A percentile compares a stretch with the other conserved stretches of the same genome.
These are phyloP conservation scores for Westerdykella ornata DNA, from an alignment of 2,329 filamentous ascomycete genomes.

Conservation along the genomic window DNA sequence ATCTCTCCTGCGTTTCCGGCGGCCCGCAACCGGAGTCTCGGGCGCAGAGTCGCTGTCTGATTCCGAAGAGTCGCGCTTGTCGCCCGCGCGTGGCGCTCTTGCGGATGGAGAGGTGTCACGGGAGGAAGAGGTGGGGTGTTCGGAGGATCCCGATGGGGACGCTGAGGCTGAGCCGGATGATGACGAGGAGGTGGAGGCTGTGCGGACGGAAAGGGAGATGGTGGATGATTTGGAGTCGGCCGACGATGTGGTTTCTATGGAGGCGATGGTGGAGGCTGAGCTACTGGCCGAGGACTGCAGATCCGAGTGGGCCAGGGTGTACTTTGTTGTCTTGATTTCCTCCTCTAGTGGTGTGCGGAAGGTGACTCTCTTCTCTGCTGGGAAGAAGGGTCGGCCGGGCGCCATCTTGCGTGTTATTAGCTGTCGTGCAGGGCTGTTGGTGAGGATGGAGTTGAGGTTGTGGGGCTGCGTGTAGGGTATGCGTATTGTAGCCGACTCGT, in stretches of 20 bases:
- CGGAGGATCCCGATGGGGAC: constrained; percentile 12
- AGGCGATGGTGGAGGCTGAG: constrained; percentile 29
- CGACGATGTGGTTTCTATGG: constrained; percentile 13
- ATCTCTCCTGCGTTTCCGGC: constrained; percentile 48
- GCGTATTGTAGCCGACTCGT: constrained; percentile 31
- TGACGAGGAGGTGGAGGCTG: constrained; percentile 3
- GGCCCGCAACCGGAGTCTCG: constrained; percentile 48
- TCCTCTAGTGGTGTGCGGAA: constrained; percentile 53
- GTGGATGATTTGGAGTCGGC: constrained; percentile 11
- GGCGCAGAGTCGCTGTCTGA: constrained; percentile 47
- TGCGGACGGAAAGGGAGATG: constrained; percentile 12
- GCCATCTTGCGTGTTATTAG: constrained; percentile 38
- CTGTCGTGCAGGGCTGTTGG: constrained; percentile 40
- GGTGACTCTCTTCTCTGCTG: constrained; percentile 51
- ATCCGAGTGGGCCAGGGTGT: constrained; percentile 52
- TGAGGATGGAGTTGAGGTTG: constrained; percentile 42
- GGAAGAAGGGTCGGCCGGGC: constrained; percentile 44
- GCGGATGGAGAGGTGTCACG: constrained; percentile 21
- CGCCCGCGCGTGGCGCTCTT: constrained; percentile 26
- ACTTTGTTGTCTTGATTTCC: constrained; percentile 52
- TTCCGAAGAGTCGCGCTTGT: constrained; percentile 44
- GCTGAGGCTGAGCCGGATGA: constrained; percentile 6
- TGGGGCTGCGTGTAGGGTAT: constrained; percentile 44
- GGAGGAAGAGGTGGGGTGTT: constrained; percentile 9
- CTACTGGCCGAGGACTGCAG: constrained; percentile 38